These are phyloP conservation scores for Keithomyces neogunnii DNA, from an alignment of 2,329 filamentous ascomycete species.

Conservation along the genomic window DNA sequence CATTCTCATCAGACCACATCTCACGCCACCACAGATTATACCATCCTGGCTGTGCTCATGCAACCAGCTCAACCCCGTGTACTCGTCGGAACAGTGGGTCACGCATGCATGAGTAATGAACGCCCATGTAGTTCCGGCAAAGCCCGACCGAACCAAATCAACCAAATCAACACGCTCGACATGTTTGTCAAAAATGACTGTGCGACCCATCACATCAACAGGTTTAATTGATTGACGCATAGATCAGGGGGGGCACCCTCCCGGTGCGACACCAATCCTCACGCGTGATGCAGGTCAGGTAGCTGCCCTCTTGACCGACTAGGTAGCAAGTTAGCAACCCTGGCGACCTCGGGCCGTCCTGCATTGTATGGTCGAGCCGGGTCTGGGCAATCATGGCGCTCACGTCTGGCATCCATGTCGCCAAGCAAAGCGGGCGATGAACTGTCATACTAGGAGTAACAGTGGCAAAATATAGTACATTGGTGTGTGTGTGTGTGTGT, in stretches of 20 bases:
- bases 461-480: not conserved
- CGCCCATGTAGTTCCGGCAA: not conserved
- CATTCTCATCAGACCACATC: not conserved
- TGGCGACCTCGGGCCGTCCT: constrained; percentile 1
- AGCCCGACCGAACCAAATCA: not conserved
- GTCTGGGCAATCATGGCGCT: not conserved
- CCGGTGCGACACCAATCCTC: not conserved
- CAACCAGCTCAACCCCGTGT: not conserved
- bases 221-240: not conserved
- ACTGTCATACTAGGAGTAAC: not conserved
- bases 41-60: not conserved
- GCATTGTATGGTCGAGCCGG: not conserved
- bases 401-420: not conserved
- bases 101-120: not conserved
- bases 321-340: not conserved
- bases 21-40: not conserved
- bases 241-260: not conserved
- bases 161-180: not conserved
- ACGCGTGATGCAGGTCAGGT: not conserved
- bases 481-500: too few species aligned
- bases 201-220: not conserved
- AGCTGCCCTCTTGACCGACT: not conserved
- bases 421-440: not conserved
- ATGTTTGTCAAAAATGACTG: not conserved
- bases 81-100: not conserved